These are phyloP conservation scores for Crotalaria pallida DNA, from an alignment of 306 rosid genomes.

Conservation along the genomic window DNA sequence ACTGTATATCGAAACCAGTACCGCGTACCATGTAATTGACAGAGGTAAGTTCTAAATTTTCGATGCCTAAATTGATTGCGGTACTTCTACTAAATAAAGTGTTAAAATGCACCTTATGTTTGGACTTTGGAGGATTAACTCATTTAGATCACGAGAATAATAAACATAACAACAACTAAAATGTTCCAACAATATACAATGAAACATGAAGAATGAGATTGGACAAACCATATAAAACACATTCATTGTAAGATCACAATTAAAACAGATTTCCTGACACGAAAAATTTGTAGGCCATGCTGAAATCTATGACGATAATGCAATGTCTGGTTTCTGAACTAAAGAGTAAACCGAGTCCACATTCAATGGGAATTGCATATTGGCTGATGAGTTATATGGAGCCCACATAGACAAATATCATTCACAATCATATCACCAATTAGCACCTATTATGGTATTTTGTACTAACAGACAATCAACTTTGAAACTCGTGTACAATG, in stretches of 20 bases:
- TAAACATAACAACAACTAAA: conserved; percentile 17
- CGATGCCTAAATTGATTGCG: conserved; percentile 5
- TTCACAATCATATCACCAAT: conserved; percentile 17
- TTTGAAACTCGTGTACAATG: conserved; percentile 24
- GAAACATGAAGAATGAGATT: background rate
- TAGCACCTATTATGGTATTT: conserved; percentile 17
- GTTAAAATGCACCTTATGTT: conserved; percentile 5
- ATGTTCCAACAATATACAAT: conserved; percentile 14
- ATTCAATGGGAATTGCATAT: conserved; percentile 28
- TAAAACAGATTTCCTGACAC: conserved; percentile 16
- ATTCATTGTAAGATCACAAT: conserved; percentile 30
- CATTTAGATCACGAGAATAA: background rate
- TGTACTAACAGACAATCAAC: conserved; percentile 17
- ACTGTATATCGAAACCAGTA: no score
- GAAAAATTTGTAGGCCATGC: conserved; percentile 39
- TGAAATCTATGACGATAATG: conserved; percentile 21
- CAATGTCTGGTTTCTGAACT: background rate
- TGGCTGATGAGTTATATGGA: conserved; percentile 39
- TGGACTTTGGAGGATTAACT: background rate
- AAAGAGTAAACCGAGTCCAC: conserved; percentile 27
- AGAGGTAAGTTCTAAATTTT: no score
- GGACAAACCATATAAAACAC: conserved; percentile 19
- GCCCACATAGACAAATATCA: conserved; percentile 52
- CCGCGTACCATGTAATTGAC: no score
- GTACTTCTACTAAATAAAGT: background rate